Base-by-base conservation (phyloP, 495 filamentous ascomycete species). In the Penicillium diatomitis region DNA sequence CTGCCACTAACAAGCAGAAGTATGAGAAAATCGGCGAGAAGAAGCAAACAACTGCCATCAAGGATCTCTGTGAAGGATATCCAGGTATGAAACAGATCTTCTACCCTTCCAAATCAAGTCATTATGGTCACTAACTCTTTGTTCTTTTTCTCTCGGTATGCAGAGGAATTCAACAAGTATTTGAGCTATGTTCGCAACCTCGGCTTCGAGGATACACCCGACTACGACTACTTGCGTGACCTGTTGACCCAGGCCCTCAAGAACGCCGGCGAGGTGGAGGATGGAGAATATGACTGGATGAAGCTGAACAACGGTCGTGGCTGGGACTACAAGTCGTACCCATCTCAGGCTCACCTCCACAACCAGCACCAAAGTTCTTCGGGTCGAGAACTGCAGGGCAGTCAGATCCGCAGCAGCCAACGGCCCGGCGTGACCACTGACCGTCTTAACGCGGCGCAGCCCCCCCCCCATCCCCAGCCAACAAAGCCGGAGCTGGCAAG, bases 261-360 rank as follows among this genome's bases (percentile, higher is more conserved):
- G 77, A 87, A 88, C 53, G 86, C 86, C 5, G 90, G 90, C 36
- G 90, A 95, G 55, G 85, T 96, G 8, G 92, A 99, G 58, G 92
- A 99, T 73, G 92, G 94, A 51, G 94, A 99, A 63, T 99, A 97
- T 64, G 92, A 99, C 68, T 99, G 92, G 92, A 96, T 97, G 94
- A 96, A 96, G 78, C 76, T 95, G 49, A 92, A 88, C 75, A 94
- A 95, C 65, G 90, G 90, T 52, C 86, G 90, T 59, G 89, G 88
- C 35, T 95, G 87, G 88, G 91, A 97, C 70, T 87, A 86, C 58
- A 95, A 95, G 74, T 82, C 84, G 52, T 87, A 94, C 67, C 81
- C 86, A 41, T 85, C 87, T 29, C 82, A 85, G 49, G 76, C 79
- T 32, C 77, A 86, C 55, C 74, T 90, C 51, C 86, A 90, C 69